Base-by-base conservation (phyloP, 345 rosid species). In the Pugionium dolabratum region DNA sequence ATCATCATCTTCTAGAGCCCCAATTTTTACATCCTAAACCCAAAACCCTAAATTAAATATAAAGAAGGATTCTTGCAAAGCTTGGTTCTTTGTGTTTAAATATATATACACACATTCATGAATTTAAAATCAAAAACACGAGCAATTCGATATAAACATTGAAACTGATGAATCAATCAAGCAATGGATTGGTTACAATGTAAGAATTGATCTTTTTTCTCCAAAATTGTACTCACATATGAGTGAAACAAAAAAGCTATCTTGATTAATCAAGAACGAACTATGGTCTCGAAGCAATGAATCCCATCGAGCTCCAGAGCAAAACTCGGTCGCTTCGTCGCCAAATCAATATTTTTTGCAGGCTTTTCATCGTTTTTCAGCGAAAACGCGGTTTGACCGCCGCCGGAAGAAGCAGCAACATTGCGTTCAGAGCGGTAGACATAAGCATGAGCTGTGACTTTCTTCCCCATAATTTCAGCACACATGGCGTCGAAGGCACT, bases 271-370 rank as follows among this genome's bases (percentile, higher is more conserved):
- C 72, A 73, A 73, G 73, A 74, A 54, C 71, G 66, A 52, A 62
- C 85, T 10, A 85, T 59, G 61, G 95, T 87, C 70, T 85, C 91
- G 37, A 87, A 87, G 67, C 84, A 85, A 67, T 87, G 48, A n/a
- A 87, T 64, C 1, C 95, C 95, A 42, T 87, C 91, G 8, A 87
- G 75, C 71, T 85, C 89, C 0, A 69, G 76, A 1, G 95, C 89
- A 57, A 67, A 79, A 4, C 91, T 78, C 0, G 82, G 78, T 44
- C 66, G 10, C 54, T 66, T 78, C 7, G 48, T 37, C 9, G 42
- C 40, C 30, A 58, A 45, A 4, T 40, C 41, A 2, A 18, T 18
- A 18, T 18, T 18, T 18, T 18, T 18, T 18, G 67, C 7, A 52
- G 48, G 36, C 32, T 59, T 46, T 40, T 61, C 67, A 35, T 67